Conservation (phyloP, 495 filamentous ascomycete species). For the Penicillium pulvis region DNA sequence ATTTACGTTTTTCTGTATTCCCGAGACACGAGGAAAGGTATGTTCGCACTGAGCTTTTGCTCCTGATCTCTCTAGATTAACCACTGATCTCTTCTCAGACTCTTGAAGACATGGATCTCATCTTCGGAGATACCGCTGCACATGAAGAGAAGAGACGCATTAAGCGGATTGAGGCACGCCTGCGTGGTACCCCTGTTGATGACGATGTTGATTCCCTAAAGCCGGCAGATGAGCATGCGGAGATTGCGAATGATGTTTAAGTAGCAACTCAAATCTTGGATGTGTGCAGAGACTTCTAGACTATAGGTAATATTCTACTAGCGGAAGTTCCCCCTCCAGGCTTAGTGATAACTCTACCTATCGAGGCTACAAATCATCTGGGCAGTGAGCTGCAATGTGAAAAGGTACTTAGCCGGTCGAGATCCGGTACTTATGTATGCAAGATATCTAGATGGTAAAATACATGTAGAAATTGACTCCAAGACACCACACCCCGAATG, state of each 20-base stretch:
- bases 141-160: slow-evolving; percentile 72
- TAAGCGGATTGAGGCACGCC: slow-evolving; percentile 70
- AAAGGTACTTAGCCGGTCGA: background rate
- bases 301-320: background rate
- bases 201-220: slow-evolving; percentile 27
- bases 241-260: slow-evolving; percentile 16
- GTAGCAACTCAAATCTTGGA: too few relatives aligned
- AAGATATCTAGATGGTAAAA: slow-evolving; percentile 10
- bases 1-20: slow-evolving; percentile 61
- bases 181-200: slow-evolving; percentile 42
- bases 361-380: background rate
- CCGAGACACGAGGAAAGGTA: slow-evolving; percentile 60
- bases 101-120: slow-evolving; percentile 65
- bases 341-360: background rate
- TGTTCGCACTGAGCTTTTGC: background rate
- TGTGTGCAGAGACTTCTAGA: too few relatives aligned
- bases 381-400: background rate
- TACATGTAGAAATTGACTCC: slow-evolving; percentile 10
- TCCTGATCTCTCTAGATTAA: background rate
- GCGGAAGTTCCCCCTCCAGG: too few relatives aligned
- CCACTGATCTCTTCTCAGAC: slow-evolving; percentile 29
- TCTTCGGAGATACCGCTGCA: slow-evolving; percentile 73
- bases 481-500: slow-evolving; percentile 12
- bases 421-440: slow-evolving; percentile 9
- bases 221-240: slow-evolving; percentile 29